These are phyloP conservation scores for Yarrowia sp. DNA, from an alignment of 805 yeast genomes.

Conservation along the genomic window DNA sequence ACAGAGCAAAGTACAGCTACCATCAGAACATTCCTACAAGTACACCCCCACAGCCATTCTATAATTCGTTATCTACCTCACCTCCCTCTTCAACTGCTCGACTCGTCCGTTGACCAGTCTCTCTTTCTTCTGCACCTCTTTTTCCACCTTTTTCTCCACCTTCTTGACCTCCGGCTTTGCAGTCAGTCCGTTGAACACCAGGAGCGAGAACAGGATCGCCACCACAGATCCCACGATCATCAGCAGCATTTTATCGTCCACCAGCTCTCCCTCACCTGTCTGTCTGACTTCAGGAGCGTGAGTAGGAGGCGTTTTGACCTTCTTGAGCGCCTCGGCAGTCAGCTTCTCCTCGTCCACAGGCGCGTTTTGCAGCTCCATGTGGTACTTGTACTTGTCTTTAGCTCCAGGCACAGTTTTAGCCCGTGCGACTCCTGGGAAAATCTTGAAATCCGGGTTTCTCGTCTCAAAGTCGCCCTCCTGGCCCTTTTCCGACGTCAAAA, in stretches of 20 bases:
- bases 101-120: constrained; percentile 11
- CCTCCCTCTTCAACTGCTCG: not conserved
- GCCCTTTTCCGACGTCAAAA: constrained; percentile 58
- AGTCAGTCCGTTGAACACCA: not conserved
- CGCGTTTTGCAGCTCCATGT: constrained; percentile 28
- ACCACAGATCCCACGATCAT: constrained; percentile 24
- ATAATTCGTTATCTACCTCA: not conserved
- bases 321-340: constrained; percentile 14
- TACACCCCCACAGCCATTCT: not conserved
- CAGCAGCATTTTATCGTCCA: constrained; percentile 15
- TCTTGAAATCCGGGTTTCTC: constrained; percentile 17
- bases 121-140: not conserved
- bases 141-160: not conserved
- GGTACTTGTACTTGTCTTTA: constrained; percentile 37
- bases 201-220: not conserved
- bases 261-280: constrained; percentile 17
- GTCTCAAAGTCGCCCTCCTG: constrained; percentile 40
- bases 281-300: not conserved
- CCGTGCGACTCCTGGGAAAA: constrained; percentile 13
- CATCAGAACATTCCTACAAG: too few species aligned
- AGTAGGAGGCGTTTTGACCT: constrained; percentile 36
- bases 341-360: constrained; percentile 17
- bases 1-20: too few species aligned
- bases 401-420: constrained; percentile 19
- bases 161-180: not conserved